These are phyloP conservation scores for Globisporangium abappressorium DNA, from an alignment of 352 stramenopile species.

Conservation along the genomic window DNA sequence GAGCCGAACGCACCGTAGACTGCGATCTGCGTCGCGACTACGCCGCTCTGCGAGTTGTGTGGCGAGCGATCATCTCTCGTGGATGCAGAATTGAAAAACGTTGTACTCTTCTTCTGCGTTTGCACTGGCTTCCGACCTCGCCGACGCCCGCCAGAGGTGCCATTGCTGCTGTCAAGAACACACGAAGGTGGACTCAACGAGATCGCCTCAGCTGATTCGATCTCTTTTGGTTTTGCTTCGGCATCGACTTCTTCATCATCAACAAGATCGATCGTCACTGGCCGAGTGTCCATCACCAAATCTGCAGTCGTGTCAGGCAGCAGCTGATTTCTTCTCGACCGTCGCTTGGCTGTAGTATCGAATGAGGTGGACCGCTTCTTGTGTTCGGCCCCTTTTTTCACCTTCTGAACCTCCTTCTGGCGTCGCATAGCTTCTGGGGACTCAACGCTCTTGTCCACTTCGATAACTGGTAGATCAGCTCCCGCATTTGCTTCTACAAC, in stretches of 20 bases:
- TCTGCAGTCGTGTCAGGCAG: not conserved
- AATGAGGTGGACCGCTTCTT: slow-evolving; percentile 1
- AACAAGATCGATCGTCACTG: slow-evolving; percentile 10
- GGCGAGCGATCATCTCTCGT: not conserved
- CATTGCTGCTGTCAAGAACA: not conserved
- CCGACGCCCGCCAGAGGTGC: slow-evolving; percentile 4
- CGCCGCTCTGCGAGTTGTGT: not conserved
- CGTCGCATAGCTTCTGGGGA: not conserved
- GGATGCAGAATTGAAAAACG: not conserved
- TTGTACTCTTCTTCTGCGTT: slow-evolving; percentile 1
- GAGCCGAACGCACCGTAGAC: slow-evolving; percentile 21
- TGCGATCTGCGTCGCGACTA: slow-evolving; percentile 11
- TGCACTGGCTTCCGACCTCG: slow-evolving; percentile 18
- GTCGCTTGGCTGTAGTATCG: slow-evolving; percentile 5
- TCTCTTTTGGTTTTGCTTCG: not conserved
- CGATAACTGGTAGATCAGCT: not conserved
- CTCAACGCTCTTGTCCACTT: not conserved
- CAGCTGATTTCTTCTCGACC: not conserved
- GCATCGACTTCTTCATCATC: slow-evolving; percentile 1
- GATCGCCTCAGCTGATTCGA: not conserved
- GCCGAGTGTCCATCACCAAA: not conserved
- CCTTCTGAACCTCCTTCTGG: slow-evolving; percentile 5
- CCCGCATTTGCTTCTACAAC: not conserved
- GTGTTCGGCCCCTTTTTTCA: slow-evolving; percentile 8
- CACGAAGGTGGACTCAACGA: not conserved